A percentile compares a stretch with the other conserved stretches of the same genome.
These are phyloP conservation scores for Perilla frutescens DNA, from an alignment of 257 asterid species.

Conservation along the genomic window DNA sequence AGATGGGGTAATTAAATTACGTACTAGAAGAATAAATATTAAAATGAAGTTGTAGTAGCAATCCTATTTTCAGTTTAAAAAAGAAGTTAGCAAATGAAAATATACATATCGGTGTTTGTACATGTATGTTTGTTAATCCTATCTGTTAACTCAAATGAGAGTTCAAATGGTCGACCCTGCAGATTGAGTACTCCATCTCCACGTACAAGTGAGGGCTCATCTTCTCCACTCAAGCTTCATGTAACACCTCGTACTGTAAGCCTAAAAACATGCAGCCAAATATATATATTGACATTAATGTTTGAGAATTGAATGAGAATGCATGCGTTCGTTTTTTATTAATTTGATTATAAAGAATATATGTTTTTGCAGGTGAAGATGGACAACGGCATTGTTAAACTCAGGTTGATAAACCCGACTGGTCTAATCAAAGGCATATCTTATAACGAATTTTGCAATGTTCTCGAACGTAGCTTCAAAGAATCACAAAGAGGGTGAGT, in stretches of 20 bases:
- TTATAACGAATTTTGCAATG: constrained; percentile 47
- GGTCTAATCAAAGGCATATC: constrained; percentile 50
- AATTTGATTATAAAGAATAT: not conserved
- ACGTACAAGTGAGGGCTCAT: not conserved
- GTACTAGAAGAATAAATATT: not conserved
- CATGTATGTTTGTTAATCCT: not conserved
- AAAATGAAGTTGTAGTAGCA: not conserved
- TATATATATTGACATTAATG: too few species aligned
- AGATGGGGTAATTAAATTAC: not conserved
- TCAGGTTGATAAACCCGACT: constrained; percentile 48
- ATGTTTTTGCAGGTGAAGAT: constrained; percentile 50
- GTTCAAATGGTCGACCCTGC: constrained; percentile 1
- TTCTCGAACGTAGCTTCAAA: constrained; percentile 36
- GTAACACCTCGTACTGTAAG: constrained; percentile 36
- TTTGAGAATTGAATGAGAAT: too few species aligned
- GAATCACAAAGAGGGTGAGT: constrained; percentile 57
- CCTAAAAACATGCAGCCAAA: not conserved
- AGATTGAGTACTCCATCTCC: not conserved
- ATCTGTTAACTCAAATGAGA: not conserved
- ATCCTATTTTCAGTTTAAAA: too few species aligned
- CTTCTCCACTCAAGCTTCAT: constrained; percentile 32
- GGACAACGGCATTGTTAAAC: constrained; percentile 54
- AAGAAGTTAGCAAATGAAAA: not conserved
- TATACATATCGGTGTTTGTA: not conserved
- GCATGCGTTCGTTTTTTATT: too few species aligned